Percentiles rank a stretch among this genome's conserved stretches.
These are phyloP conservation scores for Trichocomaceae sp. DNA, from an alignment of 2,329 filamentous ascomycete species.

Conservation along the genomic window DNA sequence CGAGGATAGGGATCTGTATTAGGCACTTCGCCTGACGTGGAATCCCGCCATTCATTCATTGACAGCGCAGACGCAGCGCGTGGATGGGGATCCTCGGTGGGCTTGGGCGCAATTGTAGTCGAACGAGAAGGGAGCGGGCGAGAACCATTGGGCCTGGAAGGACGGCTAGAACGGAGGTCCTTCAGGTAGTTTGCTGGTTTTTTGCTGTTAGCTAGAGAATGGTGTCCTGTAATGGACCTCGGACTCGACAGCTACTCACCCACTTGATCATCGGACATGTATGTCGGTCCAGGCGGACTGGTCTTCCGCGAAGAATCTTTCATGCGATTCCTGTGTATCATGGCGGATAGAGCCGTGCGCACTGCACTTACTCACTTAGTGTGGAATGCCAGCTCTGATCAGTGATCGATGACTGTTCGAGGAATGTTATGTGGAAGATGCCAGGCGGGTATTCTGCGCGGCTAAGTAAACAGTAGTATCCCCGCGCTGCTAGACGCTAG, in stretches of 20 bases:
- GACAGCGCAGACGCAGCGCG: slow-evolving; percentile 40
- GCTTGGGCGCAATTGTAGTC: slow-evolving; percentile 11
- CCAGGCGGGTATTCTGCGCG: background rate
- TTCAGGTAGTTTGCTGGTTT: slow-evolving; percentile 56
- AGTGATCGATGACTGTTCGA: background rate
- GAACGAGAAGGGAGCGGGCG: slow-evolving; percentile 46
- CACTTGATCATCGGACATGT: slow-evolving; percentile 43
- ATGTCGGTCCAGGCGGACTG: slow-evolving; percentile 41
- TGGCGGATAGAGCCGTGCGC: background rate
- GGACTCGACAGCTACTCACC: slow-evolving; percentile 28
- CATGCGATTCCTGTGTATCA: slow-evolving; percentile 36
- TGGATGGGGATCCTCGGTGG: slow-evolving; percentile 29
- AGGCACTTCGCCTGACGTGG: slow-evolving; percentile 15
- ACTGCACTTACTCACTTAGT: background rate
- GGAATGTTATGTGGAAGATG: background rate
- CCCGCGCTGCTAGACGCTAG: background rate
- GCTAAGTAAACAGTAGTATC: background rate
- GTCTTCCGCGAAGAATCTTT: slow-evolving; percentile 38
- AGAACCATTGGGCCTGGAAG: slow-evolving; percentile 53
- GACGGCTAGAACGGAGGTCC: slow-evolving; percentile 53
- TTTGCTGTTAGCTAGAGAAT: background rate
- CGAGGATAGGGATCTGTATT: slow-evolving; percentile 26
- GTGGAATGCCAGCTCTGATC: slow-evolving; percentile 5
- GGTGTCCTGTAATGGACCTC: background rate
- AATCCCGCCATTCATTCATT: slow-evolving; percentile 24